These are phyloP conservation scores for Rasamsonia emersonii DNA, from an alignment of 2,329 filamentous ascomycete species.

Conservation along the genomic window DNA sequence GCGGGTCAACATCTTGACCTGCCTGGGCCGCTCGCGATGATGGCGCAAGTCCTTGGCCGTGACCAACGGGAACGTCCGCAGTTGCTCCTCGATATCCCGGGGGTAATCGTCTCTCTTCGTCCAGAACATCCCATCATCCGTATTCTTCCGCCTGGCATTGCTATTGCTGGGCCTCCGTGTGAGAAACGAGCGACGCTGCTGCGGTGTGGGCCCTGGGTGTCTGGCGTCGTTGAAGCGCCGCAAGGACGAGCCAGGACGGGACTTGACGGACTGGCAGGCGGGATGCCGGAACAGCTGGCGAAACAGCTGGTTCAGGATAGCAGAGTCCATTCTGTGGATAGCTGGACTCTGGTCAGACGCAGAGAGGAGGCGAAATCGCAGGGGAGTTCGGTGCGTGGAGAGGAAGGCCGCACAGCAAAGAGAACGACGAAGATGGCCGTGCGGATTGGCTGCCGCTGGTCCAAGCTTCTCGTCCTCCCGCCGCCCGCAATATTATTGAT, in stretches of 20 bases:
- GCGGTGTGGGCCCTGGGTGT: slow-evolving; percentile 15
- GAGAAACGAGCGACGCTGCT: slow-evolving; percentile 29
- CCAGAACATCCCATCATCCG: slow-evolving; percentile 63
- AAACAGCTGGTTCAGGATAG: slow-evolving; percentile 68
- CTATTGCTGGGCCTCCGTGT: slow-evolving; percentile 21
- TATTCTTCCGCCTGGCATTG: slow-evolving; percentile 29
- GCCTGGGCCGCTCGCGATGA: slow-evolving; percentile 65
- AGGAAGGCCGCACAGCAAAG: slow-evolving; percentile 13
- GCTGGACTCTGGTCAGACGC: slow-evolving; percentile 6
- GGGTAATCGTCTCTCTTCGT: slow-evolving; percentile 73
- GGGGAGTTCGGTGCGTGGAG: slow-evolving; percentile 12
- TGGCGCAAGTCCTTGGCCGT: slow-evolving; percentile 69
- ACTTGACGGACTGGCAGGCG: slow-evolving; percentile 47
- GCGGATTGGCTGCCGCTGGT: slow-evolving; percentile 17
- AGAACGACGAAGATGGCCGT: slow-evolving; percentile 10
- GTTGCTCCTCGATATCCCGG: slow-evolving; percentile 70
- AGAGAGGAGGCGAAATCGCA: slow-evolving; percentile 9
- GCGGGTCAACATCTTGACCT: slow-evolving; percentile 93
- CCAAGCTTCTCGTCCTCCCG: slow-evolving; percentile 27
- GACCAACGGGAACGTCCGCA: slow-evolving; percentile 71
- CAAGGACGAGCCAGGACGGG: slow-evolving; percentile 28
- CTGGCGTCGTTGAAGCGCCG: slow-evolving; percentile 13
- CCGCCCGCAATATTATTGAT: slow-evolving; percentile 7
- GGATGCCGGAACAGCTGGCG: slow-evolving; percentile 74
- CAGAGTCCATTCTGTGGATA: slow-evolving; percentile 63